Evolutionary conservation across 2,329 filamentous ascomycete species (phyloP).

Genomic region (Alternaria brassicicola): DNA sequence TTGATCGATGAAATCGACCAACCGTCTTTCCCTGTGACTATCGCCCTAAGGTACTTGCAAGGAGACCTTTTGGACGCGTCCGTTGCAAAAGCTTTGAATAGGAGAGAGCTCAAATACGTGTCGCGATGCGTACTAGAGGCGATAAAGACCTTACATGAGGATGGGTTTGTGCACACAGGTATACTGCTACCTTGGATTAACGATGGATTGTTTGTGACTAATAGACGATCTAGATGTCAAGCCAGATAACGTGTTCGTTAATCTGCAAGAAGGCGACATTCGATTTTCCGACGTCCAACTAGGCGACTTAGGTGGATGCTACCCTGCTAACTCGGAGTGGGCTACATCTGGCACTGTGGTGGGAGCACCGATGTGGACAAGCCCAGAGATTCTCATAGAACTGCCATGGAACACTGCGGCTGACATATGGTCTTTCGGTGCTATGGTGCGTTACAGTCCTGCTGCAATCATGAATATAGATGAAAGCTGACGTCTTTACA

Average conservation of each 20-base stretch:
- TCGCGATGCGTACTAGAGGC: slow-evolving; percentile 30
- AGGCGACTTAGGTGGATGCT: slow-evolving; percentile 42
- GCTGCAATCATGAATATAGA: slow-evolving; percentile 1
- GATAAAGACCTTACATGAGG: slow-evolving; percentile 31
- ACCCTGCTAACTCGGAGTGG: slow-evolving; percentile 24
- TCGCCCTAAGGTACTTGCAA: slow-evolving; percentile 33
- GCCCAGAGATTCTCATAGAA: slow-evolving; percentile 42
- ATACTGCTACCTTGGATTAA: neutral
- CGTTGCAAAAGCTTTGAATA: slow-evolving; percentile 18
- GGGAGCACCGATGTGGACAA: slow-evolving; percentile 48
- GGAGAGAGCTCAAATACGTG: slow-evolving; percentile 28
- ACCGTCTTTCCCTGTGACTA: slow-evolving; percentile 22
- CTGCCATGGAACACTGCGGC: slow-evolving; percentile 45
- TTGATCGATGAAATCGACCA: slow-evolving; percentile 39
- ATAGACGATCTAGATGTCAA: slow-evolving; percentile 35
- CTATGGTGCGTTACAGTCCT: slow-evolving; percentile 36
- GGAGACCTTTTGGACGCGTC: slow-evolving; percentile 24
- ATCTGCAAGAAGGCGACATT: slow-evolving; percentile 34
- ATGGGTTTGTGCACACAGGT: slow-evolving; percentile 37
- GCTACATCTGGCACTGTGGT: slow-evolving; percentile 37
- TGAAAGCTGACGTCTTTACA: slow-evolving; percentile 14
- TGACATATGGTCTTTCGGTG: slow-evolving; percentile 52
- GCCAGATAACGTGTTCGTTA: slow-evolving; percentile 49
- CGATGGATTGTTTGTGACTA: neutral
- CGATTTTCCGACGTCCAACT: slow-evolving; percentile 47